These are phyloP conservation scores for Symbiodinium natans DNA, from an alignment of 73 alveolate genomes.

Conservation along the genomic window DNA sequence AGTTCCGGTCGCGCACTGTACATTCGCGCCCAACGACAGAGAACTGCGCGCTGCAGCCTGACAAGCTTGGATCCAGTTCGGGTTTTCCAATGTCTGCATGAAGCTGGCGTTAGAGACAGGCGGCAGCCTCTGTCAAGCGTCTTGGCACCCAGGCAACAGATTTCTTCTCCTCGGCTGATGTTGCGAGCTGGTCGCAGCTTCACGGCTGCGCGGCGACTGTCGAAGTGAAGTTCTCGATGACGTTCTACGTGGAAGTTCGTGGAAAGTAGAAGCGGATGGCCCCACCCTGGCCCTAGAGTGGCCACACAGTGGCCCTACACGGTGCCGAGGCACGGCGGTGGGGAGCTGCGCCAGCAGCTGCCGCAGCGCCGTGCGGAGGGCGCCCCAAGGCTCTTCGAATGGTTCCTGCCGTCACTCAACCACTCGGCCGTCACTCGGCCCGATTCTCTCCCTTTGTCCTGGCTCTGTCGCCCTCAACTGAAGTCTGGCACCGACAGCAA, in stretches of 20 bases:
- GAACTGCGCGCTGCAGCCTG: not conserved
- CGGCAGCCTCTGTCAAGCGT: conserved; percentile 15
- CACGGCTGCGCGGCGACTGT: not conserved
- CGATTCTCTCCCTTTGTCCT: no score
- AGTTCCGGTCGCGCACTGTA: not conserved
- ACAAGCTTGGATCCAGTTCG: no score
- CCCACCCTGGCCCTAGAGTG: no score
- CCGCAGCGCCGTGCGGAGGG: not conserved
- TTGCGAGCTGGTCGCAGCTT: not conserved
- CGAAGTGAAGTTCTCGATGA: not conserved
- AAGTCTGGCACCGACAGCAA: no score
- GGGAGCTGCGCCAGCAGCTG: conserved; percentile 42
- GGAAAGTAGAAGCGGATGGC: no score
- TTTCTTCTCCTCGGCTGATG: not conserved
- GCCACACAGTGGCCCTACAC: not conserved
- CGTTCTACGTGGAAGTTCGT: no score
- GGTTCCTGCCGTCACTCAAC: no score
- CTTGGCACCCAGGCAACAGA: conserved; percentile 49
- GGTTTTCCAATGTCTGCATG: no score
- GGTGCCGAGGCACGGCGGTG: not conserved
- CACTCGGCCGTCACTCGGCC: no score
- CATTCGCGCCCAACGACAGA: not conserved
- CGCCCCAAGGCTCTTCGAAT: no score
- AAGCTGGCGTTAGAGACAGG: no score
- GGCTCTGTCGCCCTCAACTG: no score